Percentiles rank a stretch among this genome's conserved stretches.
These are phyloP conservation scores for Leccinum pachyderme DNA, from an alignment of 1,284 basidiomycete species.

Conservation along the genomic window DNA sequence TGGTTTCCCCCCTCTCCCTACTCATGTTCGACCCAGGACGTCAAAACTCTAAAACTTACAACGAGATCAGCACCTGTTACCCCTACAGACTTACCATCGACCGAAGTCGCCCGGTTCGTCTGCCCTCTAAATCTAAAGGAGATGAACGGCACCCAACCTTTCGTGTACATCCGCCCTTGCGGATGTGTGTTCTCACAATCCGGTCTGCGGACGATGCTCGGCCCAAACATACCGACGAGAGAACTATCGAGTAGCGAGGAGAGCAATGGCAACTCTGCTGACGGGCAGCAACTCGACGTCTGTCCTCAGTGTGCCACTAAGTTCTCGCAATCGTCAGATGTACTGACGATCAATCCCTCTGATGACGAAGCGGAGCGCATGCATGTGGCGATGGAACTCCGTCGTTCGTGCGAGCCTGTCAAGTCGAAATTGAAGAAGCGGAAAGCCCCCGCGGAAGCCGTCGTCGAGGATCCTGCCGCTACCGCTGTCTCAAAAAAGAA, in stretches of 20 bases:
- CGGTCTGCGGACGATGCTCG: slow-evolving; percentile 63
- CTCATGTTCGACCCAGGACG: slow-evolving; percentile 53
- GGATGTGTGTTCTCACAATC: slow-evolving; percentile 87
- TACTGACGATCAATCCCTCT: slow-evolving; percentile 62
- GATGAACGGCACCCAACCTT: slow-evolving; percentile 88
- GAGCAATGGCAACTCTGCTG: slow-evolving; percentile 10
- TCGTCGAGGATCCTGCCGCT: slow-evolving; percentile 33
- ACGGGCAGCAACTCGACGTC: slow-evolving; percentile 45
- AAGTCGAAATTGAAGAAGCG: slow-evolving; percentile 69
- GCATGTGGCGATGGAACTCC: slow-evolving; percentile 51
- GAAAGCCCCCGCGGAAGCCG: slow-evolving; percentile 42
- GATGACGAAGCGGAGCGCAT: slow-evolving; percentile 58
- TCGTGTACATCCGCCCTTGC: slow-evolving; percentile 82
- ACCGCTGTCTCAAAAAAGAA: slow-evolving; percentile 39
- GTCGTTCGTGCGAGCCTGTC: slow-evolving; percentile 51
- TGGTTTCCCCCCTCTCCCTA: not conserved
- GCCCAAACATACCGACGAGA: slow-evolving; percentile 34
- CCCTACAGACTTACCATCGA: slow-evolving; percentile 36
- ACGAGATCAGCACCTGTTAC: slow-evolving; percentile 55
- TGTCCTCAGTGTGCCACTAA: slow-evolving; percentile 77
- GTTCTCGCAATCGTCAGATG: slow-evolving; percentile 53
- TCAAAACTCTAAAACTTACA: slow-evolving; percentile 79
- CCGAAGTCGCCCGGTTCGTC: slow-evolving; percentile 67
- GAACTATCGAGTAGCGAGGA: slow-evolving; percentile 21
- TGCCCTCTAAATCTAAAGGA: slow-evolving; percentile 90